Conservation (phyloP, 257 asterid genomes). For the Forsythia suspensa region DNA sequence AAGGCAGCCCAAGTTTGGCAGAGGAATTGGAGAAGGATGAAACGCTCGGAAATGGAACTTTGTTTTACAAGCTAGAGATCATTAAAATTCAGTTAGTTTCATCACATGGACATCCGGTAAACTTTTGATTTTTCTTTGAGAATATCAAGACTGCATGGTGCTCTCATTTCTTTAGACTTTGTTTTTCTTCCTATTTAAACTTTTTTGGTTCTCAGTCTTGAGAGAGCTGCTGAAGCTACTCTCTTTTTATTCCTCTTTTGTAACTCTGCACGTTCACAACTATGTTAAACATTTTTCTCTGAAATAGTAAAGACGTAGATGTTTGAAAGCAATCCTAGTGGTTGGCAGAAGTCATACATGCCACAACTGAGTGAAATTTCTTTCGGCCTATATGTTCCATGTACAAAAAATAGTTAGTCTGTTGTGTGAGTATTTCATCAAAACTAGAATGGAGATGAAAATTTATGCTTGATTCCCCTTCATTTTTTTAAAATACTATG, state of each 20-base stretch:
- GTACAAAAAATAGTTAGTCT: background rate
- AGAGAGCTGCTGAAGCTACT: slow-evolving; percentile 8
- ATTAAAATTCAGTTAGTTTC: slow-evolving; percentile 76
- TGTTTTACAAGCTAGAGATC: slow-evolving; percentile 93
- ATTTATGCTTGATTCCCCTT: background rate
- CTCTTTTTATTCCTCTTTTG: background rate
- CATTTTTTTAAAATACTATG: background rate
- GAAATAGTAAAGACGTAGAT: too few relatives aligned
- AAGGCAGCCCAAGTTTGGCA: slow-evolving; percentile 55
- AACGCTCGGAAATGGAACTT: slow-evolving; percentile 67
- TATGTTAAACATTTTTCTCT: background rate
- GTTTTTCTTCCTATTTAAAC: background rate
- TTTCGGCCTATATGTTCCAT: background rate
- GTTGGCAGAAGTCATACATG: background rate
- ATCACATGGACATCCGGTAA: slow-evolving; percentile 71
- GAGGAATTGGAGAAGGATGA: slow-evolving; percentile 79
- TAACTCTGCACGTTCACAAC: background rate
- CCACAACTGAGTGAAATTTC: background rate
- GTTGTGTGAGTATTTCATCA: background rate
- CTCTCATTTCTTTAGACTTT: slow-evolving; percentile 9
- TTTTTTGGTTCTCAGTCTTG: background rate
- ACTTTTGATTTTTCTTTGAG: slow-evolving; percentile 5
- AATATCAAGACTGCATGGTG: slow-evolving; percentile 7
- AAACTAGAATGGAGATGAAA: background rate
- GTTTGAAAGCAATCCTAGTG: background rate